These are phyloP conservation scores for Salix caprea DNA, from an alignment of 345 rosid species.

Conservation along the genomic window DNA sequence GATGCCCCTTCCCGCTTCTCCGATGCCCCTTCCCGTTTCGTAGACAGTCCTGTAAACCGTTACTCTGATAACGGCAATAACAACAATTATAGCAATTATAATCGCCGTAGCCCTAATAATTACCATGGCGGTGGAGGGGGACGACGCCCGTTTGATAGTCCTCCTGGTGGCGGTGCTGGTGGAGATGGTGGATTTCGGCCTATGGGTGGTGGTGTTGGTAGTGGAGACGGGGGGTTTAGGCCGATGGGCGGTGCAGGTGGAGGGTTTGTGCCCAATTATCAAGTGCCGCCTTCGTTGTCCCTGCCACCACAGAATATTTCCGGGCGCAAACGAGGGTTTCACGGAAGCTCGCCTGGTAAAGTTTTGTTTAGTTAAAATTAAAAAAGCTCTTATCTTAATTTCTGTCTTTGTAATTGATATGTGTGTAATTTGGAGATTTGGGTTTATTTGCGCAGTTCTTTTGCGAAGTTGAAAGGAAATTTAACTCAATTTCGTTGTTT, in stretches of 20 bases:
- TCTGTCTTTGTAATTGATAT: too few relatives aligned
- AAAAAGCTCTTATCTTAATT: too few relatives aligned
- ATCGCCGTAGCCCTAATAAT: constrained; percentile 62
- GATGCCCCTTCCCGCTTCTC: constrained; percentile 32
- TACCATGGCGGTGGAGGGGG: constrained; percentile 43
- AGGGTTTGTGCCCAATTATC: constrained; percentile 29
- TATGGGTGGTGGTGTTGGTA: constrained; percentile 24
- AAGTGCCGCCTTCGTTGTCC: constrained; percentile 15
- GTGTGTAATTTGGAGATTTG: too few relatives aligned
- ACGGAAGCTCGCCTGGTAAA: constrained; percentile 47
- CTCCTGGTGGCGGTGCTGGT: constrained; percentile 43
- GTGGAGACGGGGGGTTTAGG: constrained; percentile 26
- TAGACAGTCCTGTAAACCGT: constrained; percentile 10
- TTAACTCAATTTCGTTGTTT: too few relatives aligned
- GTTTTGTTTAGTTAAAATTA: background rate
- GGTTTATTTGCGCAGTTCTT: too few relatives aligned
- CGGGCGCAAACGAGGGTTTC: constrained; percentile 66
- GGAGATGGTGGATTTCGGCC: constrained; percentile 35
- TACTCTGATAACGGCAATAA: constrained; percentile 21
- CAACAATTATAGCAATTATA: constrained; percentile 17
- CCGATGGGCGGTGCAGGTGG: constrained; percentile 29
- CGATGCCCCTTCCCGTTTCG: constrained; percentile 31
- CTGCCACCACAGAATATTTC: constrained; percentile 34
- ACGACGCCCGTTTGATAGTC: constrained; percentile 52
- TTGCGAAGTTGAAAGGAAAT: too few relatives aligned